Percentiles rank a stretch among this genome's conserved stretches.
phyloP scores from a whole-genome alignment of 352 stramenopile genomes.

The Saprolegnia diclina region DNA sequence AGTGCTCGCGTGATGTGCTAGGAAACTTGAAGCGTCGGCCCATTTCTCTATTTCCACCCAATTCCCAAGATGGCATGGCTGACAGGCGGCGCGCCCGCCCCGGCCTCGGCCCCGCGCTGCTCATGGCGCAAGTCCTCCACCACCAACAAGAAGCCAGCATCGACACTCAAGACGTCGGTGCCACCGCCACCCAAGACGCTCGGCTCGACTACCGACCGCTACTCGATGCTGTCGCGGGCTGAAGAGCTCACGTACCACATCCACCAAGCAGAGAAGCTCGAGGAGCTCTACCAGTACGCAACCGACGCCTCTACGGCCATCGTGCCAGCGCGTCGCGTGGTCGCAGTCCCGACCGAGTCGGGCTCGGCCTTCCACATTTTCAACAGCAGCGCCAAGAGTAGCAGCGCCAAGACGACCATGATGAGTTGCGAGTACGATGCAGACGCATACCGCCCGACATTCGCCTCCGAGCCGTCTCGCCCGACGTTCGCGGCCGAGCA shows the following conservation, averaged over 20 bases:
- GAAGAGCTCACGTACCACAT: not conserved
- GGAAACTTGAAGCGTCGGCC: not conserved
- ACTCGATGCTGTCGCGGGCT: not conserved
- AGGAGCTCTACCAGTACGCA: not conserved
- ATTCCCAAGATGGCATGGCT: not conserved
- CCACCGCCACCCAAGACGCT: not conserved
- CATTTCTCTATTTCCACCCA: not conserved
- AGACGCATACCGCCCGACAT: not conserved
- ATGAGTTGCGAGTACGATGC: not conserved
- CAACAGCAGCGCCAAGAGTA: not conserved
- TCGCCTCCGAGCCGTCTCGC: not conserved
- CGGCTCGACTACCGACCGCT: not conserved
- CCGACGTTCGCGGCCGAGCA: not conserved
- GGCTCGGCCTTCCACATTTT: not conserved
- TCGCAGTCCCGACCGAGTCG: not conserved
- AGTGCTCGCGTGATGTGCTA: not conserved
- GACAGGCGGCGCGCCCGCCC: not conserved
- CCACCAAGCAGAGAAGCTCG: not conserved
- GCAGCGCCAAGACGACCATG: not conserved
- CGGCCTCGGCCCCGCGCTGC: not conserved
- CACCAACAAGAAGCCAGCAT: not conserved
- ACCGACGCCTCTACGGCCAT: not conserved
- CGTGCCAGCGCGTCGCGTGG: not conserved
- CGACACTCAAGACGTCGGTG: not conserved
- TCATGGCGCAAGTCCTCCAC: not conserved